Evolutionary conservation across 208 protist species (phyloP), one percentile per base, ranked within the genome.

Genomic region (Trypanosoma melophagium): DNA sequence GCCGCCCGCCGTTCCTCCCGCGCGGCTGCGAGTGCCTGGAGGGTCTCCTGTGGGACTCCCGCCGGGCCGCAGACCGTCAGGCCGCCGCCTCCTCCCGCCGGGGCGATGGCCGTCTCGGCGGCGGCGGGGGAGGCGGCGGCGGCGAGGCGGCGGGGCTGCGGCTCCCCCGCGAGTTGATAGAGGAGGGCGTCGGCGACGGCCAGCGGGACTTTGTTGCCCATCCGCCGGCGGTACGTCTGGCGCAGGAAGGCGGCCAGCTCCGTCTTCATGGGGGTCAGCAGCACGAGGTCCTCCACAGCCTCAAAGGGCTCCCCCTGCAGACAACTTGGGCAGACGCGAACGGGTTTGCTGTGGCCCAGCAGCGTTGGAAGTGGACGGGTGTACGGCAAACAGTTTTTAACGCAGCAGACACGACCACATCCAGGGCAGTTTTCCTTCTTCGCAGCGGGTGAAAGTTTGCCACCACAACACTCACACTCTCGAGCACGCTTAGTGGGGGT

Each of bases 351-450:
- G 31, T 68, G 58, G 38, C 65, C 68, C 24, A 75, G 54, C 3
- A 91, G 70, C 4, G 74, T 88, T 24, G 88, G 84, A 50, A 90
- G 71, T n/a, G 89, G 81, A 0, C 83, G 75, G 21, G 60, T 53
- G 60, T 83, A 73, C 14, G 67, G 69, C 40, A 90, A 74, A 55
- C 81, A 91, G 42, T 66, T 77, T 22, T 78, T 82, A 17, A 77
- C 25, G 67, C 83, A 90, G 60, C 81, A 88, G 8, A 90, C 67
- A 22, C 81, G 76, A 7, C 87, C 87, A 56, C 87, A 93, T 28
- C 83, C 79, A 12, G 83, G 81, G 60, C 87, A 93, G 64, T 92
- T 84, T 24, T 74, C 74, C 3, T 81, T 89, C 45, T 71, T 80
- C 62, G 84, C 67, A 22, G 81, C 76, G 0, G 65, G 60, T 22